These are phyloP conservation scores for Fusarium sp. DNA, from an alignment of 2,329 filamentous ascomycete species.

Conservation along the genomic window DNA sequence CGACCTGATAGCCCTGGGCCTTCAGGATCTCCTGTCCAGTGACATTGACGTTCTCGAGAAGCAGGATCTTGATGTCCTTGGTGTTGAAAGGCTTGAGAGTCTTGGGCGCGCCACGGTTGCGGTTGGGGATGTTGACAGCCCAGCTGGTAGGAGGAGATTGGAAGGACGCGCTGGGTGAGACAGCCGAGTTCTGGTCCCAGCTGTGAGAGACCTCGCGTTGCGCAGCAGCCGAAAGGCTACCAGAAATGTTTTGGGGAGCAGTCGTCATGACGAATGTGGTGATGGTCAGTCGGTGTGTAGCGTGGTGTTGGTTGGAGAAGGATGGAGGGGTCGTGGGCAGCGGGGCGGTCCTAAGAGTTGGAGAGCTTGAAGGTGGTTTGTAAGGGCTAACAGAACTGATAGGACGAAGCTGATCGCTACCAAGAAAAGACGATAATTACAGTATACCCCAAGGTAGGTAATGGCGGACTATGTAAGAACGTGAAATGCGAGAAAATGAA, in stretches of 20 bases:
- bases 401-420: constrained; percentile 15
- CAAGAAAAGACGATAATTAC: constrained; percentile 2
- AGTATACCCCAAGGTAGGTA: neutral
- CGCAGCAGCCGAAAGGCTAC: constrained; percentile 48
- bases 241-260: constrained; percentile 59
- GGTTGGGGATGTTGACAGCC: constrained; percentile 53
- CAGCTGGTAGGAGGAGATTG: constrained; percentile 75
- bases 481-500: constrained; percentile 2
- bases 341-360: constrained; percentile 16
- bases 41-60: constrained; percentile 95
- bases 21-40: constrained; percentile 85
- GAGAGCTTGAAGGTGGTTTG: constrained; percentile 11
- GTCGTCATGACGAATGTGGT: constrained; percentile 51
- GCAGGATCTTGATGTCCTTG: constrained; percentile 93
- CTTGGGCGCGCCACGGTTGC: constrained; percentile 63
- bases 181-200: constrained; percentile 69
- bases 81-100: constrained; percentile 95
- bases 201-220: constrained; percentile 62
- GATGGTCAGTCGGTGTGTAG: constrained; percentile 20
- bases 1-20: constrained; percentile 94
- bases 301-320: constrained; percentile 41
- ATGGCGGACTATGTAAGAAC: neutral
- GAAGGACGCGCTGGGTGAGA: constrained; percentile 78
- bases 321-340: constrained; percentile 26
- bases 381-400: neutral